phyloP scores from a whole-genome alignment of 352 stramenopile species.

The Thraustochytrium sp. region DNA sequence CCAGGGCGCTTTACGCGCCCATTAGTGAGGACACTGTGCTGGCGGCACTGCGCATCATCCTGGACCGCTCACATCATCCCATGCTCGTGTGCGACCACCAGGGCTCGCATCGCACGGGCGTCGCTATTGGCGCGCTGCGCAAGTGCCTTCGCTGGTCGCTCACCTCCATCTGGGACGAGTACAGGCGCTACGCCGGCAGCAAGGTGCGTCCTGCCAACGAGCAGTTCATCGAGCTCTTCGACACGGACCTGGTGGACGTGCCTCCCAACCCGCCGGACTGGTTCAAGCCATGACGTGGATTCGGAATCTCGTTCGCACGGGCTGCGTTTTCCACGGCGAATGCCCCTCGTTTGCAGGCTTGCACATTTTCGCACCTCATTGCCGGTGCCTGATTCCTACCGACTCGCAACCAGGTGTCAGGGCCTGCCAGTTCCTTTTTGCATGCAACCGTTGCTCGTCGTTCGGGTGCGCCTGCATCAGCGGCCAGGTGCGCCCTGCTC shows the following conservation, averaged over 20 bases:
- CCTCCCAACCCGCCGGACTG: slow-evolving; percentile 48
- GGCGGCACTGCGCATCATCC: slow-evolving; percentile 73
- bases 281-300: slow-evolving; percentile 38
- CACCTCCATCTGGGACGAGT: slow-evolving; percentile 86
- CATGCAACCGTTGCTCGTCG: too few relatives aligned
- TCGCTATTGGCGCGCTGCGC: slow-evolving; percentile 74
- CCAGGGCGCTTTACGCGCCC: slow-evolving; percentile 60
- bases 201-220: slow-evolving; percentile 84
- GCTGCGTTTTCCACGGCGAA: neutral
- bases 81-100: slow-evolving; percentile 82
- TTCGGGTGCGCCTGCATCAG: too few relatives aligned
- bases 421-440: too few relatives aligned
- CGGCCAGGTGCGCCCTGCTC: too few relatives aligned
- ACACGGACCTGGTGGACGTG: slow-evolving; percentile 80
- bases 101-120: slow-evolving; percentile 75
- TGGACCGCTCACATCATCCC: slow-evolving; percentile 78
- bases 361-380: too few relatives aligned
- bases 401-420: too few relatives aligned
- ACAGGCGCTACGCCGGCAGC: slow-evolving; percentile 75
- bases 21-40: slow-evolving; percentile 80
- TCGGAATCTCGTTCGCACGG: neutral
- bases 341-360: neutral
- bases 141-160: slow-evolving; percentile 86
- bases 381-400: too few relatives aligned
- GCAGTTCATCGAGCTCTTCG: slow-evolving; percentile 89